phyloP scores from a whole-genome alignment of 2,329 filamentous ascomycete genomes.

The Penicillium sp. region DNA sequence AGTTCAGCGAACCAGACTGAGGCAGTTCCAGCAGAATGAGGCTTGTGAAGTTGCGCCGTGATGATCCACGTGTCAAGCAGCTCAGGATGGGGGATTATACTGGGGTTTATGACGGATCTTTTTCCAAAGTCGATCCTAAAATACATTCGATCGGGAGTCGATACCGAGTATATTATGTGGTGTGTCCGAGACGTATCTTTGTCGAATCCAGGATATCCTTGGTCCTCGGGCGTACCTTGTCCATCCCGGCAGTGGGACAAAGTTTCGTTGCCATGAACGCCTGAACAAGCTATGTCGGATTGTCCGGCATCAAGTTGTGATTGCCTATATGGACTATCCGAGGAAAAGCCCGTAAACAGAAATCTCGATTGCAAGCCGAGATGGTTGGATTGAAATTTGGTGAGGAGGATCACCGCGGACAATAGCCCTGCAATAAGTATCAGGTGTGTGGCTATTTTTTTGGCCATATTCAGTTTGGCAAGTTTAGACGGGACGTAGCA shows the following conservation, averaged over 20 bases:
- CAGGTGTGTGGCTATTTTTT: slow-evolving; percentile 2
- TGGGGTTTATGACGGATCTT: slow-evolving; percentile 53
- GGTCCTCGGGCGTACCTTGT: neutral
- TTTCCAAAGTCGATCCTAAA: slow-evolving; percentile 53
- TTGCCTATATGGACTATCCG: neutral
- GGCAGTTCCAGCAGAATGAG: slow-evolving; percentile 19
- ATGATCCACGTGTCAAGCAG: slow-evolving; percentile 52
- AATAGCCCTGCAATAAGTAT: slow-evolving; percentile 7
- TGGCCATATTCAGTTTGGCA: slow-evolving; percentile 1
- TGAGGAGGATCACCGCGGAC: neutral
- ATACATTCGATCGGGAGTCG: slow-evolving; percentile 49
- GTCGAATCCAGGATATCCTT: neutral
- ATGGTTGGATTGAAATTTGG: neutral
- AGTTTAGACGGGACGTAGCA: neutral
- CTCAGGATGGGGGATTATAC: slow-evolving; percentile 57
- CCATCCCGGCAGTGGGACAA: neutral
- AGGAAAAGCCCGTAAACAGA: neutral
- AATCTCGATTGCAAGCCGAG: neutral
- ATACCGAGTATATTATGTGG: slow-evolving; percentile 48
- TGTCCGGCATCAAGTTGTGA: neutral
- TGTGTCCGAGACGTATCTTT: slow-evolving; percentile 18
- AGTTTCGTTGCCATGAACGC: neutral
- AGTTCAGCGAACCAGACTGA: slow-evolving; percentile 47
- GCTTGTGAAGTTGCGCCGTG: slow-evolving; percentile 49
- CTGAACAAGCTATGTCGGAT: neutral